Conservation (phyloP, 2,329 filamentous ascomycete species). For the Penicillium palitans region DNA sequence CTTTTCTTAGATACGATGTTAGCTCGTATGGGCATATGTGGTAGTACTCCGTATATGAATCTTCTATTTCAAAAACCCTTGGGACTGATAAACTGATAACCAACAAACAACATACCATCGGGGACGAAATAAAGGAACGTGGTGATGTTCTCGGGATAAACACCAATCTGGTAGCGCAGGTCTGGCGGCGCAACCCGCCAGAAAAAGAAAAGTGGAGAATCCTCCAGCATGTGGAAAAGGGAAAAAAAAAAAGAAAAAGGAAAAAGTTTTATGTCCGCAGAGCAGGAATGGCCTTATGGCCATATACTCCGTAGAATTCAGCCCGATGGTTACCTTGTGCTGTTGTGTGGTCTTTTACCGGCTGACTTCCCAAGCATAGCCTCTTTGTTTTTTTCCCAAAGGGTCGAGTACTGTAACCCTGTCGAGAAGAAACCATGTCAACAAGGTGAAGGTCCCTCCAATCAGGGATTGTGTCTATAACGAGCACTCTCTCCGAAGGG, state of each 20-base stretch:
- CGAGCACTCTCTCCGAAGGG: slow-evolving; percentile 7
- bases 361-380: not conserved
- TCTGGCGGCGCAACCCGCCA: slow-evolving; percentile 8
- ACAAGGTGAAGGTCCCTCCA: slow-evolving; percentile 2
- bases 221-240: not conserved
- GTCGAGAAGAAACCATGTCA: not conserved
- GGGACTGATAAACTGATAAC: not conserved
- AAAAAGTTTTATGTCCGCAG: not conserved
- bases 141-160: slow-evolving; percentile 15
- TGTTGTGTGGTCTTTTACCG: not conserved
- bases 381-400: not conserved
- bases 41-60: not conserved
- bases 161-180: slow-evolving; percentile 21
- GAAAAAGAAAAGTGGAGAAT: slow-evolving; percentile 14
- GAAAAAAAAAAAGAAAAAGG: not conserved
- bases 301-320: not conserved
- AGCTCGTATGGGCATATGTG: too few relatives aligned
- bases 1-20: not conserved
- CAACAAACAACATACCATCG: not conserved
- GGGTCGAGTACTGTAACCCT: slow-evolving; percentile 6
- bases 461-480: slow-evolving; percentile 6
- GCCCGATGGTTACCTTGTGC: not conserved
- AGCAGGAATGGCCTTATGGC: not conserved
- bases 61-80: not conserved
- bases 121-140: not conserved